Conservation (phyloP, 75 land plant genomes). For the Picea sitchensis region DNA sequence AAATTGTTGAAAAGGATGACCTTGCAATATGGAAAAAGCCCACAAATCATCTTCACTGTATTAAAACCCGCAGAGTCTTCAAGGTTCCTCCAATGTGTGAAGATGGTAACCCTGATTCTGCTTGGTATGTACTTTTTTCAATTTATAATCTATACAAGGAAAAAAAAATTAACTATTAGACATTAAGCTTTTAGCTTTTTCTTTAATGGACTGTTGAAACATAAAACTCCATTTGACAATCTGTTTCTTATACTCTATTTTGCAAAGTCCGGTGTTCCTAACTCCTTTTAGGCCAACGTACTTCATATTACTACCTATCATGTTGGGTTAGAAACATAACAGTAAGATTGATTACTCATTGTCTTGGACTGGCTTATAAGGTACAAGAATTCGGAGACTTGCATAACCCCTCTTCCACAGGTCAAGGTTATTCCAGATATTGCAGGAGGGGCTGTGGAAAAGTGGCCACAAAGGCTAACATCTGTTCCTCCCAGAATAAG, state of each 20-base stretch:
- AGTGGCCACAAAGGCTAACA: slow-evolving; percentile 40
- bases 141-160: neutral
- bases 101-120: slow-evolving; percentile 35
- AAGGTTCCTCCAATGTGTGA: slow-evolving; percentile 36
- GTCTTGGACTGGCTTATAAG: slow-evolving; percentile 20
- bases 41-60: slow-evolving; percentile 43
- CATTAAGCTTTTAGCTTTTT: neutral
- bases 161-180: neutral
- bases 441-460: slow-evolving; percentile 42
- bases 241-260: neutral
- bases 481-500: slow-evolving; percentile 48
- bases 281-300: too few relatives aligned
- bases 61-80: slow-evolving; percentile 12
- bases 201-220: neutral
- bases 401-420: slow-evolving; percentile 78
- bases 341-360: neutral
- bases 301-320: too few relatives aligned
- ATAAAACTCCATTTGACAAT: neutral
- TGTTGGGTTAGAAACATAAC: too few relatives aligned
- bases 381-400: slow-evolving; percentile 74
- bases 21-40: slow-evolving; percentile 70
- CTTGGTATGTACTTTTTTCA: slow-evolving; percentile 31
- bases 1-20: slow-evolving; percentile 40
- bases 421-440: slow-evolving; percentile 34
- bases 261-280: neutral